These are phyloP conservation scores for Warburgia ugandensis DNA, from an alignment of 164 flowering plant genomes.

Conservation along the genomic window DNA sequence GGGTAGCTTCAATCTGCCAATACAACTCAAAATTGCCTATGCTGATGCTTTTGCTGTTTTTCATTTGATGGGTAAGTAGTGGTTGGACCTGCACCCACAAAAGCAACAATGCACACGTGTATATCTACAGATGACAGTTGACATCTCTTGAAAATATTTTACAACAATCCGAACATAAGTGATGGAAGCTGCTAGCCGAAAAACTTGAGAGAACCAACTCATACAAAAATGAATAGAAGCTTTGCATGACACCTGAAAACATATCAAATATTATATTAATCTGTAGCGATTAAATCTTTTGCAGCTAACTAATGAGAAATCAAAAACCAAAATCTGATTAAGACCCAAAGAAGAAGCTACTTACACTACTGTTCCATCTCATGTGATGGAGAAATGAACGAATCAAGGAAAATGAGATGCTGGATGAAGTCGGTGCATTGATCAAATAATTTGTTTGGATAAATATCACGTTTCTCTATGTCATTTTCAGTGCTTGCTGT, in stretches of 20 bases:
- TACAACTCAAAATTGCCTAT: too few species aligned
- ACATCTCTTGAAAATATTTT: not conserved
- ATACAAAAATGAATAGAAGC: not conserved
- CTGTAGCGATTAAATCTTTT: not conserved
- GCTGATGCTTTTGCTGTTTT: too few species aligned
- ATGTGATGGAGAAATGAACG: not conserved
- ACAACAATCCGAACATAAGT: constrained; percentile 2
- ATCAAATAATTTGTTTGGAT: not conserved
- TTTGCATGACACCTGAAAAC: not conserved
- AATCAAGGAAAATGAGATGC: not conserved
- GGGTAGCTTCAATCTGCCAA: too few species aligned
- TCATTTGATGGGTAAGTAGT: not conserved
- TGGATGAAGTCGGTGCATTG: not conserved
- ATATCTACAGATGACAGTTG: not conserved
- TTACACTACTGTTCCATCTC: not conserved
- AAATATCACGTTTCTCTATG: constrained; percentile 18
- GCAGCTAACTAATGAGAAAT: not conserved
- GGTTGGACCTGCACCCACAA: not conserved
- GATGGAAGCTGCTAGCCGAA: not conserved
- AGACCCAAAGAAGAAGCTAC: not conserved
- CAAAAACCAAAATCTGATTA: not conserved
- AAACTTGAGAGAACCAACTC: not conserved
- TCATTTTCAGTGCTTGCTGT: constrained; percentile 76
- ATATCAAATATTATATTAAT: not conserved
- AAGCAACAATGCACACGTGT: not conserved